These are phyloP conservation scores for Raddia guianensis DNA, from an alignment of 176 grass and related monocot genomes.

Conservation along the genomic window DNA sequence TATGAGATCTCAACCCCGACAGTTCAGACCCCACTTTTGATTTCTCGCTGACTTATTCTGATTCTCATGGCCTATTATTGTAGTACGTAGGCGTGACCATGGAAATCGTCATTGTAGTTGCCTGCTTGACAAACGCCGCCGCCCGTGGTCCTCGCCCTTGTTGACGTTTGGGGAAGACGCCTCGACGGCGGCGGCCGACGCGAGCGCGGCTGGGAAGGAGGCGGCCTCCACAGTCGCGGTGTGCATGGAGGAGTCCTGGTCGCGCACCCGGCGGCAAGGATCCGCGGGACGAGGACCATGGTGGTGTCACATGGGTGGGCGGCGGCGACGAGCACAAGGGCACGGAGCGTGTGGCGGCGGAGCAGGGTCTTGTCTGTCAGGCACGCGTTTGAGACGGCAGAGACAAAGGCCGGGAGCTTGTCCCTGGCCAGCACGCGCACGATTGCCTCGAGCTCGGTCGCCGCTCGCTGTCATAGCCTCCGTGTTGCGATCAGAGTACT, in stretches of 20 bases:
- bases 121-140: no score
- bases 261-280: constrained; percentile 80
- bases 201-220: constrained; percentile 59
- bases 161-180: constrained; percentile 48
- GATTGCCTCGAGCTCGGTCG: constrained; percentile 83
- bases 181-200: constrained; percentile 77
- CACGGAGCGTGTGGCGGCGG: constrained; percentile 80
- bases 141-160: neutral
- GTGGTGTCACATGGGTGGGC: constrained; percentile 59
- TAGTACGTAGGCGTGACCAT: no score
- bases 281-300: constrained; percentile 79
- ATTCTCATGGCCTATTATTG: no score
- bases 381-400: constrained; percentile 83
- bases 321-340: constrained; percentile 66
- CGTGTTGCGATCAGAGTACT: constrained; percentile 88
- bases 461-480: constrained; percentile 74
- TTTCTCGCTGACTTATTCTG: no score
- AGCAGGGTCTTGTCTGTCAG: constrained; percentile 91
- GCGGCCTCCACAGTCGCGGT: constrained; percentile 58
- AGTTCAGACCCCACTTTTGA: no score
- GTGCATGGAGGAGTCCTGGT: constrained; percentile 95
- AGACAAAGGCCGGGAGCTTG: constrained; percentile 73
- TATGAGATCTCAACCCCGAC: no score
- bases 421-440: constrained; percentile 62
- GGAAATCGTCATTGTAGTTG: no score